A percentile compares a stretch with the other conserved stretches of the same genome.
Conservation (phyloP, 2,329 filamentous ascomycete genomes). For the Lanzia echinophila region DNA sequence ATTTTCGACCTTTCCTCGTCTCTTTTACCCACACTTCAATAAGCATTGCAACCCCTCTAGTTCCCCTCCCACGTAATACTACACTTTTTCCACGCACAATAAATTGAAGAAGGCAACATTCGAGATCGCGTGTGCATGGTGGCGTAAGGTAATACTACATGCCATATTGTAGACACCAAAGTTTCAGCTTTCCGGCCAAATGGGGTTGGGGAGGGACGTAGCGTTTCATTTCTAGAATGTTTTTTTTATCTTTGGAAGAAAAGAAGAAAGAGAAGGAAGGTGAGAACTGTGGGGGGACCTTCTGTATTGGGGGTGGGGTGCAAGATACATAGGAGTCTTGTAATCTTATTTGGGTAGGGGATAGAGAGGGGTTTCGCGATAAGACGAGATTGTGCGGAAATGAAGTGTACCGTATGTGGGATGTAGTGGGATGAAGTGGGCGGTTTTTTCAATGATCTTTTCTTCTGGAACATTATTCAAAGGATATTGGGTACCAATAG, state of each 20-base stretch:
- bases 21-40: background rate
- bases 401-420: background rate
- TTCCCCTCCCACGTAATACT: background rate
- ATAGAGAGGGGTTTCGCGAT: constrained; percentile 5
- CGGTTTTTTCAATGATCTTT: background rate
- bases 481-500: background rate
- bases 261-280: background rate
- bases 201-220: background rate
- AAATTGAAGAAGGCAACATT: background rate
- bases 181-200: constrained; percentile 6
- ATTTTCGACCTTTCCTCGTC: background rate
- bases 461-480: background rate
- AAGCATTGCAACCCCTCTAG: constrained; percentile 5
- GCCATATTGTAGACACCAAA: background rate
- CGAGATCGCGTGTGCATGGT: background rate
- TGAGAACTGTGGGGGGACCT: background rate
- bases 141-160: constrained; percentile 1
- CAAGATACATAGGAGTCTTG: background rate
- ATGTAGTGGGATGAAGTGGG: background rate
- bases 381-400: constrained; percentile 2
- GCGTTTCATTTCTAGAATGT: constrained; percentile 7
- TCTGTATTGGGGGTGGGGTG: constrained; percentile 3
- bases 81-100: background rate
- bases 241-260: too few relatives aligned
- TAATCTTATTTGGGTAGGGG: constrained; percentile 5